Percentiles rank a stretch among this genome's conserved stretches.
These are phyloP conservation scores for Acmispon strigosus DNA, from an alignment of 306 rosid genomes.

Conservation along the genomic window DNA sequence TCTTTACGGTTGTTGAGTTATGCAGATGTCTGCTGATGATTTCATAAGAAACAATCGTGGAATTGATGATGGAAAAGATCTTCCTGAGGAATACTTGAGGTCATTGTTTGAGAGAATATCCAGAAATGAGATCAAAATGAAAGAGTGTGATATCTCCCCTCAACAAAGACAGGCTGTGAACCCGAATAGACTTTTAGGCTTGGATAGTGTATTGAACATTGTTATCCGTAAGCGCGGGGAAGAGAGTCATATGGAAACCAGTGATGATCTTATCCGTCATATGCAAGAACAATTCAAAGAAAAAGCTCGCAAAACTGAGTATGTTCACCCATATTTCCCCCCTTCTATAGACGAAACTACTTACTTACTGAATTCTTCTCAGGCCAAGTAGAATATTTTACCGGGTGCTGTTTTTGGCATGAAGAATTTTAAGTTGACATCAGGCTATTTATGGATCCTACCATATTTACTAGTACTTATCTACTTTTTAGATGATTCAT, in stretches of 20 bases:
- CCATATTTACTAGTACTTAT: not conserved
- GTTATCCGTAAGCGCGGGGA: slow-evolving; percentile 72
- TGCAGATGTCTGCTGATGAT: slow-evolving; percentile 99
- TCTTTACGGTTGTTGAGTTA: slow-evolving; percentile 23
- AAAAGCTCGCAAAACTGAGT: slow-evolving; percentile 97
- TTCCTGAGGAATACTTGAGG: slow-evolving; percentile 82
- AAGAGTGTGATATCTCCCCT: slow-evolving; percentile 67
- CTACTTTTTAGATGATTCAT: slow-evolving; percentile 9
- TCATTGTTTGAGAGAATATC: slow-evolving; percentile 83
- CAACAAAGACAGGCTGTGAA: slow-evolving; percentile 76
- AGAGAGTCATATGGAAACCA: slow-evolving; percentile 75
- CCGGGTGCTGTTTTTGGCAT: not conserved
- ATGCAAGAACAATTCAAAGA: slow-evolving; percentile 99
- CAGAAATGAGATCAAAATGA: slow-evolving; percentile 96
- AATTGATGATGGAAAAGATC: slow-evolving; percentile 97
- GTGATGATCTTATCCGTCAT: slow-evolving; percentile 88
- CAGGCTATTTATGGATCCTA: slow-evolving; percentile 13
- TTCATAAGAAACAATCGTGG: slow-evolving; percentile 98
- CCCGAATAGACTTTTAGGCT: slow-evolving; percentile 75
- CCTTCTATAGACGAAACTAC: slow-evolving; percentile 3
- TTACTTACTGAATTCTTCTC: slow-evolving; percentile 10
- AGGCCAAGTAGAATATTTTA: not conserved
- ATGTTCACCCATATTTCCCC: slow-evolving; percentile 30
- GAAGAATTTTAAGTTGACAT: slow-evolving; percentile 1
- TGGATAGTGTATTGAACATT: slow-evolving; percentile 89